Base-by-base conservation (phyloP, 768 basidiomycete genomes). In the Macrocybe gigantea region DNA sequence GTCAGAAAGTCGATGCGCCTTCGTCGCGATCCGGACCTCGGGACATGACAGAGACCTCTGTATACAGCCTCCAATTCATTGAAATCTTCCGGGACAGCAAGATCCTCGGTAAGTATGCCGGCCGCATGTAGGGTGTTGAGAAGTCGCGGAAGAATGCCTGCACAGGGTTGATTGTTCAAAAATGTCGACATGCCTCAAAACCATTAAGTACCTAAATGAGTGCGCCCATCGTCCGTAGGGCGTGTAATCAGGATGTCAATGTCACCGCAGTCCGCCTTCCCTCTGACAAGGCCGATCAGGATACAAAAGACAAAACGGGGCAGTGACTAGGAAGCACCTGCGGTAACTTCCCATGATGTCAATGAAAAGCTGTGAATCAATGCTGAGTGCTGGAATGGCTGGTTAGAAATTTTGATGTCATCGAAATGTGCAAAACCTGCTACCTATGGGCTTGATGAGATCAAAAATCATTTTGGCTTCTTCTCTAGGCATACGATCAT, bases 341-440 rank as follows among this genome's bases (percentile, higher is more conserved):
- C 93, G 69, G 62, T 85, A 97, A 53, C 89, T 92, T 1, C 93
- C 94, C 93, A 95, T 94, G 41, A 94, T 84, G 43, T 93, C 83
- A 7, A 96, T 65, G 57, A 78, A 82, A 22, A 94, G 59, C 45
- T 78, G 77, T 5, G 78, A 66, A 57, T 94, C 93, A 32, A 95
- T 72, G 1, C 64, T 65, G 7, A 87, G 71, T 2, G 89, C 92
- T 91, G 51, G 5, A 42, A 38, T 2, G 35, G 5, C 6, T 33
- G 13, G 22, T 49, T 14, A 39, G 33, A 31, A 36, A 6, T 36
- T 33, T 32, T 13, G 36, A 22, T 13, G 5, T 6, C 9, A 33
- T 45, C 6, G 12, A 6, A 9, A 12, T 33, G 14, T 32, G 67
- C 5, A 34, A 44, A 41, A 14, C 42, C 11, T 11, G 36, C 41